Base-by-base conservation (phyloP, 2,329 filamentous ascomycete genomes). In the Aspergillus amoenus region DNA sequence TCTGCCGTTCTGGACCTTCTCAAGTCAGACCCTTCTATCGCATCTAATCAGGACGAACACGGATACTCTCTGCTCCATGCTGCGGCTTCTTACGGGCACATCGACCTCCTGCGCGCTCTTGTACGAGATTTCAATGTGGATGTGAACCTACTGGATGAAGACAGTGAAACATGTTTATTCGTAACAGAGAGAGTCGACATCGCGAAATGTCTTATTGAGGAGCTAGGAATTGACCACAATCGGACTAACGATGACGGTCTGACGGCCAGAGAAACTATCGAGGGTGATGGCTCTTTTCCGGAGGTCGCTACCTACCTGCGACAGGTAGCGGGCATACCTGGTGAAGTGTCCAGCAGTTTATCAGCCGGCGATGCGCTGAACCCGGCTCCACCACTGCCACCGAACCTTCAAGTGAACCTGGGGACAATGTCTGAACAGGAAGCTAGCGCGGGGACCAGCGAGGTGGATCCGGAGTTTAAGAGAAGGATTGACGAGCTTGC, bases 31-130 rank as follows among this genome's bases (percentile, higher is more conserved):
- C 90, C 91, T 34, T 76, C 84, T n/a, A 80, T 96, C 52, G 93
- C 94, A 53, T 84, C 87, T 2, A 78, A 83, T 52, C 91, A 96
- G 77, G 94, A 99, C 74, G 86, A 89, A 58, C 89, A 97, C 69
- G 94, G 94, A 68, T 99, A 99, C 79, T 96, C 92, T 46, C 85
- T 97, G 24, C 80, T 97, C 48, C 94, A 99, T 75, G 94, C 94
- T 52, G 91, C 93, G 15, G 88, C 91, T 17, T 97, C 93, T 65
- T 99, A 97, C 81, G 89, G 88, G 71, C 93, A 97, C 71, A 78
- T 91, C 37, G 84, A 89, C 55, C 86, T 99, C 15, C 82, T 97
- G 15, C 88, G 89, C 41, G 76, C 85, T 0, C 82, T 99, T 5
- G 81, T 96, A 27, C 80, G 80, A 46, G 90, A 93, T 34, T 91